These are phyloP conservation scores for Zoysia pacifica DNA, from an alignment of 176 grass and related monocot genomes.

Conservation along the genomic window DNA sequence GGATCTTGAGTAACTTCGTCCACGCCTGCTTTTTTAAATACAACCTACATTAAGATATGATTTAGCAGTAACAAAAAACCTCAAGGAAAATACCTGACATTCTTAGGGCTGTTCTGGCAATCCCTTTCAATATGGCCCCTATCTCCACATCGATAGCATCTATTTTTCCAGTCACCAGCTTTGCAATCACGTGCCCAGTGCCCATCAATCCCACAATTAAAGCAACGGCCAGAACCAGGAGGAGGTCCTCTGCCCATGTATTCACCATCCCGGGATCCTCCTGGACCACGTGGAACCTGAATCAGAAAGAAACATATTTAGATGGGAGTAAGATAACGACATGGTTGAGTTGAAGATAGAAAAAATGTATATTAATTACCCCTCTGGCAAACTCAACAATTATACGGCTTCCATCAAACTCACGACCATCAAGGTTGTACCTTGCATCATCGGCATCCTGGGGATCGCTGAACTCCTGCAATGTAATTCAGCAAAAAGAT, in stretches of 20 bases:
- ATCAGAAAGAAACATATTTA: background rate
- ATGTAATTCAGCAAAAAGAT: conserved; percentile 16
- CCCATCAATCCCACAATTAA: conserved; percentile 94
- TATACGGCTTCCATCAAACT: conserved; percentile 84
- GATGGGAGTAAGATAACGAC: conserved; percentile 5
- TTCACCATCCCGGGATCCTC: conserved; percentile 65
- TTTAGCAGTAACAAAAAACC: conserved; percentile 8
- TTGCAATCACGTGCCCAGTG: conserved; percentile 98
- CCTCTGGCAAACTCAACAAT: conserved; percentile 92
- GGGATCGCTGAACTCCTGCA: conserved; percentile 81
- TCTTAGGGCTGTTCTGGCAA: conserved; percentile 91
- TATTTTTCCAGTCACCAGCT: conserved; percentile 98
- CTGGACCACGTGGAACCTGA: conserved; percentile 74
- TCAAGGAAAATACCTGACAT: conserved; percentile 47
- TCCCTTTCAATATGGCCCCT: conserved; percentile 89
- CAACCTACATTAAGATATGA: conserved; percentile 16
- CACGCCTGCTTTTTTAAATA: conserved; percentile 34
- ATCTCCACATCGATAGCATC: conserved; percentile 92
- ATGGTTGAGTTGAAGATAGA: background rate
- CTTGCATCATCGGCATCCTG: conserved; percentile 97
- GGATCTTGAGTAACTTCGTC: conserved; percentile 78
- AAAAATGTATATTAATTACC: conserved; percentile 50
- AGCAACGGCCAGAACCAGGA: conserved; percentile 88
- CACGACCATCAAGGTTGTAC: conserved; percentile 86
- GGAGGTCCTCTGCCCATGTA: conserved; percentile 80